phyloP scores from a whole-genome alignment of 352 stramenopile species.

The Pythium dissotocum region DNA sequence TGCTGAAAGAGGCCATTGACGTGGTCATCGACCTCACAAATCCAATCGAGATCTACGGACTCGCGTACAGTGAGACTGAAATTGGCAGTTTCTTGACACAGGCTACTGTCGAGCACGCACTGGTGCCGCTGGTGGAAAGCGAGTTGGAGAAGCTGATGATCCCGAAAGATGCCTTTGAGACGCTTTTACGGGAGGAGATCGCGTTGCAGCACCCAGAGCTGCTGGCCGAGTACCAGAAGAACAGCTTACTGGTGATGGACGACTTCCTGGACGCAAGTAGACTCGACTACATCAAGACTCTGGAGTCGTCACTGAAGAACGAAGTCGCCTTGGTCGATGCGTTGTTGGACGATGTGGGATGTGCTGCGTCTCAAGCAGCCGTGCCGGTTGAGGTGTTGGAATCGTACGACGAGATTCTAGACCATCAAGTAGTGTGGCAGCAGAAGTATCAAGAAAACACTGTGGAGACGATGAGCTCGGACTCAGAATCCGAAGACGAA shows the following conservation, averaged over 20 bases:
- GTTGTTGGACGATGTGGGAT: too few species aligned
- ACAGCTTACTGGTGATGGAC: background rate
- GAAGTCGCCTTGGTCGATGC: too few species aligned
- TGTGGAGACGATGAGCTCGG: too few species aligned
- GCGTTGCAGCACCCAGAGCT: conserved; percentile 19
- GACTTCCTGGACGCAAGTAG: background rate
- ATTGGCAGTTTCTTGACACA: conserved; percentile 16
- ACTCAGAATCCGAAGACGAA: too few species aligned
- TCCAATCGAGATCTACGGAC: conserved; percentile 26
- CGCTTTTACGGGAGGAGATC: conserved; percentile 23
- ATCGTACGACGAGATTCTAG: too few species aligned
- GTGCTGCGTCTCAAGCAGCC: too few species aligned
- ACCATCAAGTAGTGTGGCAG: too few species aligned
- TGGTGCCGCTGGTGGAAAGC: background rate
- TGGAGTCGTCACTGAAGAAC: too few species aligned
- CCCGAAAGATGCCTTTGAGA: conserved; percentile 26
- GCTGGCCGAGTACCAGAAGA: conserved; percentile 7
- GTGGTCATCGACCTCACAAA: conserved; percentile 31
- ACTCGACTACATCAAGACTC: background rate
- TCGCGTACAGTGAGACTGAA: conserved; percentile 15
- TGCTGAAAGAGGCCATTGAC: conserved; percentile 32
- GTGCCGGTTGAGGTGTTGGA: too few species aligned
- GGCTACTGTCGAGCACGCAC: background rate
- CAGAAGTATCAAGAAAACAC: too few species aligned
- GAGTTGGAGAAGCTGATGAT: conserved; percentile 16